Evolutionary conservation across 1,284 basidiomycete genomes (phyloP).

Genomic region (Amylostereum chailletii): DNA sequence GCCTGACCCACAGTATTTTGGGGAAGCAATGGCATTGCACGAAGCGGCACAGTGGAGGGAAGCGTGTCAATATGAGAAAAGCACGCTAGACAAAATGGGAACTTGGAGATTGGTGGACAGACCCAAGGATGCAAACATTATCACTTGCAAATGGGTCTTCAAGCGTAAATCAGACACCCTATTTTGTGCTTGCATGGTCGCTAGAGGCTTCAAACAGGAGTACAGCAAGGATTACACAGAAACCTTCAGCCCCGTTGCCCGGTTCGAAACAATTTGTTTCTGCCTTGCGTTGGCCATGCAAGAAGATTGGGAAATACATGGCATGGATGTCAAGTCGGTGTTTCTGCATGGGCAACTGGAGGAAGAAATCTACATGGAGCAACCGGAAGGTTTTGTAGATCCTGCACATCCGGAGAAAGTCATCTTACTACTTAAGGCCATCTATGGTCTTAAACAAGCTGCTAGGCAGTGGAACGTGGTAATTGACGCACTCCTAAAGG

Average conservation of each 20-base stretch:
- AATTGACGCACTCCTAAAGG: not conserved
- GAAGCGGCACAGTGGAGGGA: not conserved
- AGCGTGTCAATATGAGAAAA: not conserved
- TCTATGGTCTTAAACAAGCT: conserved; percentile 25
- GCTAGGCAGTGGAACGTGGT: conserved; percentile 16
- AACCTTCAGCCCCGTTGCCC: conserved; percentile 28
- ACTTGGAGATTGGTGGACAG: not conserved
- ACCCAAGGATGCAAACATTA: not conserved
- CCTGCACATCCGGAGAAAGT: conserved; percentile 10
- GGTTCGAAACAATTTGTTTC: conserved; percentile 20
- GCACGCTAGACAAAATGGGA: not conserved
- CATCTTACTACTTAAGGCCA: conserved; percentile 16
- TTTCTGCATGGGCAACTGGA: conserved; percentile 23
- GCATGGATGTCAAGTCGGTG: conserved; percentile 27
- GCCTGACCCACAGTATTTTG: too few species aligned
- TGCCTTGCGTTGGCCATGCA: conserved; percentile 26
- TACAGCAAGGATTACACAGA: conserved; percentile 32
- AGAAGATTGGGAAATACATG: conserved; percentile 25
- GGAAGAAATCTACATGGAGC: conserved; percentile 24
- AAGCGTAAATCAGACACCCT: not conserved
- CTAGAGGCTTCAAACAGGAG: conserved; percentile 32
- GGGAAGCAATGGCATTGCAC: too few species aligned
- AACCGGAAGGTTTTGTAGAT: conserved; percentile 19
- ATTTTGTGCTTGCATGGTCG: conserved; percentile 23
- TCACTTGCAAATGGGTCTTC: not conserved